Percentiles rank a stretch among this genome's conserved stretches.
Evolutionary conservation across 2,329 filamentous ascomycete species (phyloP).

Genomic region (Trichoderma sp.): DNA sequence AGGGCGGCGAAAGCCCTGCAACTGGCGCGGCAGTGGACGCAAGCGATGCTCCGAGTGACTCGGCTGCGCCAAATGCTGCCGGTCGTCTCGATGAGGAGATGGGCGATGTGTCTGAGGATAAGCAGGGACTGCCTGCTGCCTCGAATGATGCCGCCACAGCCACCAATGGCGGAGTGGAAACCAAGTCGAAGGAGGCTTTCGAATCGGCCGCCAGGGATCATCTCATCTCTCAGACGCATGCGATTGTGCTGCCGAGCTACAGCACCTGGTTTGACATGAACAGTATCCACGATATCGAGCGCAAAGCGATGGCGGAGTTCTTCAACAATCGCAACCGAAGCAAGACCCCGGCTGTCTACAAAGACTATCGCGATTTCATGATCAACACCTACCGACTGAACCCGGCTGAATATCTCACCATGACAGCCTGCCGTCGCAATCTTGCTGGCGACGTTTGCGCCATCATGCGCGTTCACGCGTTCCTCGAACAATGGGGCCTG

Average conservation of each 20-base stretch:
- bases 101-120: slow-evolving; percentile 64
- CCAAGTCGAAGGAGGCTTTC: slow-evolving; percentile 75
- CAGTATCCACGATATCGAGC: slow-evolving; percentile 84
- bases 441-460: slow-evolving; percentile 96
- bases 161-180: slow-evolving; percentile 55
- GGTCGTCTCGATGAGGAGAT: slow-evolving; percentile 77
- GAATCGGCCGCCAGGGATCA: slow-evolving; percentile 90
- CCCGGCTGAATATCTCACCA: slow-evolving; percentile 92
- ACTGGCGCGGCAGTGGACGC: slow-evolving; percentile 59
- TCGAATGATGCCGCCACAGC: slow-evolving; percentile 53
- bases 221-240: slow-evolving; percentile 88
- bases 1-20: slow-evolving; percentile 62
- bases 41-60: slow-evolving; percentile 68
- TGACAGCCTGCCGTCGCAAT: slow-evolving; percentile 93
- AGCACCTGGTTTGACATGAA: slow-evolving; percentile 99
- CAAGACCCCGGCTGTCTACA: slow-evolving; percentile 96
- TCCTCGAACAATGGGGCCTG: slow-evolving; percentile 96
- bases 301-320: slow-evolving; percentile 93
- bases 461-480: slow-evolving; percentile 98
- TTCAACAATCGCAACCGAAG: slow-evolving; percentile 98
- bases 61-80: slow-evolving; percentile 57
- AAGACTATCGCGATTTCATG: slow-evolving; percentile 99
- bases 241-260: slow-evolving; percentile 96
- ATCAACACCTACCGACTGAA: slow-evolving; percentile 98
- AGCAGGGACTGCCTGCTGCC: slow-evolving; percentile 50